Conservation (phyloP, 305 asterid species). For the Ajuga reptans region DNA sequence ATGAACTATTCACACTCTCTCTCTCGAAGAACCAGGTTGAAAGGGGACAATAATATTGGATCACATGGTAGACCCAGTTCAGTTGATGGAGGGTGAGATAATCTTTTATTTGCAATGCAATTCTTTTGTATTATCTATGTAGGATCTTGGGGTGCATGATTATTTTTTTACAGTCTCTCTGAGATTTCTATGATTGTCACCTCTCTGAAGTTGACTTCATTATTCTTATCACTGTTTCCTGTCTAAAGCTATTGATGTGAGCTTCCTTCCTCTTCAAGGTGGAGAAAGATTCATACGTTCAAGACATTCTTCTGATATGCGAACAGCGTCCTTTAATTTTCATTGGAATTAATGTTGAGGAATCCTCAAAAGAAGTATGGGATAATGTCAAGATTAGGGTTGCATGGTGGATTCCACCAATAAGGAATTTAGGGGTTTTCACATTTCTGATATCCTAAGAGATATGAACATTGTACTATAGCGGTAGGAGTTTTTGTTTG, state of each 20-base stretch:
- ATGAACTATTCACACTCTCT: constrained; percentile 63
- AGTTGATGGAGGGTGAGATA: constrained; percentile 81
- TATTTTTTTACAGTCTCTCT: background rate
- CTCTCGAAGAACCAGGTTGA: constrained; percentile 92
- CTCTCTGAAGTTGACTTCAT: constrained; percentile 4
- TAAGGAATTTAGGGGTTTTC: no score
- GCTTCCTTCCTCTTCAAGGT: constrained; percentile 3
- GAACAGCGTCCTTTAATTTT: background rate
- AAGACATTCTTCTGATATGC: constrained; percentile 11
- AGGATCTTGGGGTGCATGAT: constrained; percentile 7
- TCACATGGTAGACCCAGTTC: constrained; percentile 41
- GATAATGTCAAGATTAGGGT: background rate
- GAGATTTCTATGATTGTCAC: constrained; percentile 9
- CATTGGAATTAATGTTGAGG: no score
- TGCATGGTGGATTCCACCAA: no score
- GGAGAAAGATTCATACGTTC: constrained; percentile 16
- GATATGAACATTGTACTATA: no score
- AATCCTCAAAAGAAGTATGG: no score
- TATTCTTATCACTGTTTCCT: constrained; percentile 11
- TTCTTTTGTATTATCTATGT: constrained; percentile 8
- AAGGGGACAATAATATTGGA: constrained; percentile 51
- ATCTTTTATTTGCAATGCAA: constrained; percentile 12
- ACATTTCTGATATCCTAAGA: no score
- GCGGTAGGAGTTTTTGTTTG: no score
- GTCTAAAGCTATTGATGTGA: constrained; percentile 12